Conservation (phyloP, 75 land plant species). For the Larix kaempferi region DNA sequence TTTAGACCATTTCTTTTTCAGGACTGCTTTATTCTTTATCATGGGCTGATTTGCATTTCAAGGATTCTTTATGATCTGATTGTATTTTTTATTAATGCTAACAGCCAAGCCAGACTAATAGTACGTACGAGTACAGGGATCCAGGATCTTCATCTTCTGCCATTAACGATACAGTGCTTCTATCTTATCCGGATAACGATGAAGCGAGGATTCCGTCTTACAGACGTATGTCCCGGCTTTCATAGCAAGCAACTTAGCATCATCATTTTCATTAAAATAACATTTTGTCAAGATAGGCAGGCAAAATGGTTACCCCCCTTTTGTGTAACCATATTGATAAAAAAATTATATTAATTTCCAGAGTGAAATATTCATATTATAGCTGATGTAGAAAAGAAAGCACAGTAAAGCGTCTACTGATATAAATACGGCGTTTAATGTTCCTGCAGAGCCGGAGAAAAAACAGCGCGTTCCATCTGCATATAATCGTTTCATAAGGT, state of each 20-base stretch:
- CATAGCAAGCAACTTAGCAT: not conserved
- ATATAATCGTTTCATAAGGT: constrained; percentile 67
- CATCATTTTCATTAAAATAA: not conserved
- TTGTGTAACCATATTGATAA: too few species aligned
- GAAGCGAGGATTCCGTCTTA: not conserved
- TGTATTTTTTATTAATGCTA: not conserved
- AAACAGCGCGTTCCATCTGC: constrained; percentile 74
- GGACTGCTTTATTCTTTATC: not conserved
- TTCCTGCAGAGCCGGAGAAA: constrained; percentile 55
- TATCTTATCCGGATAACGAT: not conserved
- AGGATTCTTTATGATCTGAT: not conserved
- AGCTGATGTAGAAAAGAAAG: not conserved
- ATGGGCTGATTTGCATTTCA: not conserved
- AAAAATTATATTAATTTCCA: too few species aligned
- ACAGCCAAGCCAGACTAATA: constrained; percentile 1
- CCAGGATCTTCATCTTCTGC: not conserved
- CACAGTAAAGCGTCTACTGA: not conserved
- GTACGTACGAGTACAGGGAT: not conserved
- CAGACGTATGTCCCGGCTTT: not conserved
- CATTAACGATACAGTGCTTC: not conserved
- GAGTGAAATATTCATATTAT: too few species aligned
- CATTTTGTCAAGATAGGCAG: too few species aligned
- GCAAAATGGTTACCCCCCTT: too few species aligned
- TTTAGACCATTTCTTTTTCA: not conserved
- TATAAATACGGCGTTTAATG: not conserved